phyloP scores from a whole-genome alignment of 1,139 yeast species.

The Hemisphaericaspora xylanilytica region DNA sequence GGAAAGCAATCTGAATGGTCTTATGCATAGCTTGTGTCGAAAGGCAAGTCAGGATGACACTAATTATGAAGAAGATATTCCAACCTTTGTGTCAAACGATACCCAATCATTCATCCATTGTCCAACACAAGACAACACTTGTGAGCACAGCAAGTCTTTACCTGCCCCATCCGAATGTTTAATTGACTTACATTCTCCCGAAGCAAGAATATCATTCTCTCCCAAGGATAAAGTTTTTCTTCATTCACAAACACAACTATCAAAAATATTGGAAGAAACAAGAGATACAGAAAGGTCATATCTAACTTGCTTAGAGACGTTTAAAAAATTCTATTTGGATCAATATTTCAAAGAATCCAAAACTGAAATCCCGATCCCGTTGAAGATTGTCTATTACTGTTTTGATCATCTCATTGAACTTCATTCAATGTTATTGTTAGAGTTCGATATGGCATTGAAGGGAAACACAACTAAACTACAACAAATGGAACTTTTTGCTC shows the following conservation, averaged over 20 bases:
- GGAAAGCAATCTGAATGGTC: no score
- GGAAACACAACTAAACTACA: slow-evolving; percentile 2
- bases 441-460: slow-evolving; percentile 12
- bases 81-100: no score
- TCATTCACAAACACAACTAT: slow-evolving; percentile 23
- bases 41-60: no score
- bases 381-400: slow-evolving; percentile 19
- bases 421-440: slow-evolving; percentile 24
- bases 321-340: slow-evolving; percentile 36
- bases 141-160: not conserved
- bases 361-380: slow-evolving; percentile 27
- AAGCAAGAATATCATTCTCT: slow-evolving; percentile 19
- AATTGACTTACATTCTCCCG: slow-evolving; percentile 22
- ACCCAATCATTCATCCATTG: no score
- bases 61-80: no score
- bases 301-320: slow-evolving; percentile 38
- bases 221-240: slow-evolving; percentile 12
- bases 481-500: slow-evolving; percentile 2
- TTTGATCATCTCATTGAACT: slow-evolving; percentile 22
- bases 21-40: no score
- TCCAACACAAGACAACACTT: not conserved
- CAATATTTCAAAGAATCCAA: slow-evolving; percentile 23
- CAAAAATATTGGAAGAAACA: slow-evolving; percentile 45
- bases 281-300: slow-evolving; percentile 47
- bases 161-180: not conserved